Conservation (phyloP, 2,329 filamentous ascomycete genomes). For the Fusarium sp. region DNA sequence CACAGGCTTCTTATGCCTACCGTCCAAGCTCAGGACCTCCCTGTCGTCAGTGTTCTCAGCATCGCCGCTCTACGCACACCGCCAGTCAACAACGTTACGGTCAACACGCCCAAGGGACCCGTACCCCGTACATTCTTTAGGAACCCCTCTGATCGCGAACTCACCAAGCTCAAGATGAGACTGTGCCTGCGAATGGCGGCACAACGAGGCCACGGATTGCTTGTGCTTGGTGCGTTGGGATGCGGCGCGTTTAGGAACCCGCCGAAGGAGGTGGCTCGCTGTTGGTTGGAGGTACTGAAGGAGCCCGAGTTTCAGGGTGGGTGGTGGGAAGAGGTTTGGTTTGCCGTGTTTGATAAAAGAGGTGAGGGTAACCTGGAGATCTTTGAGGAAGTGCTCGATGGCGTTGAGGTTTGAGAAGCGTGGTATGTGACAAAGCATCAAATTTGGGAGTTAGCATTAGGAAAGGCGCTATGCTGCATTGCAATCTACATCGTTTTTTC, state of each 20-base stretch:
- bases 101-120: conserved; percentile 28
- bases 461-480: background rate
- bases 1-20: conserved; percentile 58
- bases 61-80: conserved; percentile 66
- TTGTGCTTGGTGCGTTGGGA: conserved; percentile 76
- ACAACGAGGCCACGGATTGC: conserved; percentile 62
- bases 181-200: conserved; percentile 69
- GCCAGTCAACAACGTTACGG: conserved; percentile 29
- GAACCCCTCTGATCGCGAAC: conserved; percentile 56
- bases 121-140: conserved; percentile 54
- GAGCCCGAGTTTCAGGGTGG: conserved; percentile 71
- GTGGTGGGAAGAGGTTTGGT: conserved; percentile 72
- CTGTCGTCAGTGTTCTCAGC: conserved; percentile 69
- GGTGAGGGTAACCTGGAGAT: conserved; percentile 62
- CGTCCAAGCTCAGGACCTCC: conserved; percentile 50
- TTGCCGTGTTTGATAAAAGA: conserved; percentile 67
- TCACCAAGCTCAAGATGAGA: conserved; percentile 73
- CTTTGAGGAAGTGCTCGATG: conserved; percentile 59
- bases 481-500: too few relatives aligned
- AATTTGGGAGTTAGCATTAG: background rate
- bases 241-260: conserved; percentile 77
- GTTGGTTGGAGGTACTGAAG: conserved; percentile 69
- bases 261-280: conserved; percentile 67
- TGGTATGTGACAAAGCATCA: background rate
- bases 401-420: conserved; percentile 44